Evolutionary conservation across 352 stramenopile species (phyloP).

Genomic region (Blastocystis hominis): DNA sequence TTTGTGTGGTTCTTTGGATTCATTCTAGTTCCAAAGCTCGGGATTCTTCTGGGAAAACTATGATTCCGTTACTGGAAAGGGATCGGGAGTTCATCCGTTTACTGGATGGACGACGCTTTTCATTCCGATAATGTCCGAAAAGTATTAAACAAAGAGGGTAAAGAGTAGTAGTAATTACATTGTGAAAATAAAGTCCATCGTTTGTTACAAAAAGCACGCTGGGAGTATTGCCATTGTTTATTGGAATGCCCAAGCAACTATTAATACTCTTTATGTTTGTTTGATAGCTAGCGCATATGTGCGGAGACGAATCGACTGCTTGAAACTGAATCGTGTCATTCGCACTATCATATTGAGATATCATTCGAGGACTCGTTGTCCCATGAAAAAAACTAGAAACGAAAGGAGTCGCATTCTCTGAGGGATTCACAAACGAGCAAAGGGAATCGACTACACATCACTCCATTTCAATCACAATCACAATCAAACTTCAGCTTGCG

Average conservation of each 20-base stretch:
- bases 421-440: background rate
- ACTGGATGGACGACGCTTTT: constrained; percentile 82
- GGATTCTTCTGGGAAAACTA: constrained; percentile 86
- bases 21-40: constrained; percentile 73
- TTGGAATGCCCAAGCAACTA: background rate
- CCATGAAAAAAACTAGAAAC: background rate
- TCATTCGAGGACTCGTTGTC: background rate
- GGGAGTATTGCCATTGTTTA: background rate
- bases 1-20: constrained; percentile 59
- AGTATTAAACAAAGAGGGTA: constrained; percentile 67
- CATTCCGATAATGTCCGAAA: constrained; percentile 81
- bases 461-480: background rate
- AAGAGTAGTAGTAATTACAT: background rate
- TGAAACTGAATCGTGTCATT: background rate
- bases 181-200: constrained; percentile 9
- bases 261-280: background rate
- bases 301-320: background rate
- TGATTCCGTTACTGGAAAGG: constrained; percentile 73
- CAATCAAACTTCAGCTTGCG: background rate
- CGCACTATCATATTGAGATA: background rate
- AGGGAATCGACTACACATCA: background rate
- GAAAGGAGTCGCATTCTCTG: background rate
- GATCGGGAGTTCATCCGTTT: constrained; percentile 79
- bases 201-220: background rate
- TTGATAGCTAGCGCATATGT: background rate